Base-by-base conservation (phyloP, 768 basidiomycete species). In the Termitomyces sp. region DNA sequence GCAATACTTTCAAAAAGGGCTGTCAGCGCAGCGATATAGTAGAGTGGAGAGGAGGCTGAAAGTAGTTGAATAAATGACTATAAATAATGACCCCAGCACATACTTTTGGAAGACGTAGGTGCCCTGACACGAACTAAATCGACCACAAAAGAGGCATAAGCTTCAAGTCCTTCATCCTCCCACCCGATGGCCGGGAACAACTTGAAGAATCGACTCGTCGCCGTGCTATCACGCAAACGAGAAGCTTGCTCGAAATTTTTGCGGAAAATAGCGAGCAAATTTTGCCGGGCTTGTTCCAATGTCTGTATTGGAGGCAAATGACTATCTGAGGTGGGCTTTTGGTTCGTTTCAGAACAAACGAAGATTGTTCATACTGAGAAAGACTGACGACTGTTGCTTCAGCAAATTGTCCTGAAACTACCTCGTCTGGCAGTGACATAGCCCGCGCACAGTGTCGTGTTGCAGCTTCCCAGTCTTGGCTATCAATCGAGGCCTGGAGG, bases 161-260 rank as follows among this genome's bases (percentile, higher is more conserved):
- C 90, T 61, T 94, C 86, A 27, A 99, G 78, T 1, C 97, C 97
- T 71, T 96, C 91, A 11, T 79, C 75, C 71, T 98, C 95, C 82
- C 93, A 97, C 6, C 93, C 94, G 54, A 99, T 95, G 3, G 87
- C 87, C 4, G 97, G 97, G 72, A 98, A 99, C 3, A 99, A 78
- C 71, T 98, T 95, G 81, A 99, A 99, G 75, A 91, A 98, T 13
- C 97, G 86, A 65, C 88, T 95, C 2, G 91, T 95, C 0, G 88
- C 87, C 15, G 87, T 87, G 27, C 94, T 88, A 73, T 98, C 93
- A 30, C 91, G 83, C 15, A 84, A 81, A 22, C 77, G 79, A 5
- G 93, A 93, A 1, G 96, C 97, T 57, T 86, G 78, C 45, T 86
- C 82, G 68, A 99, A 99, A 53, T 89, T 83, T n/a, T 75, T 76